Conservation (phyloP, 345 rosid species). For the Leavenworthia alabamica region DNA sequence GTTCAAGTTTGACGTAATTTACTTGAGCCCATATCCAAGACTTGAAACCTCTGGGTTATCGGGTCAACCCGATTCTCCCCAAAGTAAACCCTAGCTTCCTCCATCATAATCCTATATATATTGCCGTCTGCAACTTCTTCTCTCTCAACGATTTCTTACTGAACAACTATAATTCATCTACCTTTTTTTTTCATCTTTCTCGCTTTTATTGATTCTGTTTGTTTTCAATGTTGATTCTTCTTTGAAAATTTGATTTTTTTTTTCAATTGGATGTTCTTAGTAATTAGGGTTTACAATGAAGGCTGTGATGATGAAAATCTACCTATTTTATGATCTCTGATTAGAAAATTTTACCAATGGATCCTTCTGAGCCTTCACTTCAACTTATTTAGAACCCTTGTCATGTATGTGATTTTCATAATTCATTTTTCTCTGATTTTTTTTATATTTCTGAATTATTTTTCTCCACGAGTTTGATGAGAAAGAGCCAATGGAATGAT, state of each 20-base stretch:
- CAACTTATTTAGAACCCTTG: neutral
- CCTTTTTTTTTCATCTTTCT: neutral
- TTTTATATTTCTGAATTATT: neutral
- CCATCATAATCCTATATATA: conserved; percentile 19
- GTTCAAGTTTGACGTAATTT: neutral
- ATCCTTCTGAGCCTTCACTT: conserved; percentile 37
- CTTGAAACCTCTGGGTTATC: neutral
- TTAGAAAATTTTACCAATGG: conserved; percentile 35
- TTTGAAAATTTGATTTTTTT: neutral
- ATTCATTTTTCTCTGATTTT: neutral
- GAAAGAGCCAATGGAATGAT: conserved; percentile 23
- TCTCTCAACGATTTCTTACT: neutral
- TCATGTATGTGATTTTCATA: too few relatives aligned
- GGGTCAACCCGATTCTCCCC: neutral
- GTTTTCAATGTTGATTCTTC: neutral
- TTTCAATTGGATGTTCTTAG: neutral
- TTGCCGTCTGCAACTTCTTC: neutral
- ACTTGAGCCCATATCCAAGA: neutral
- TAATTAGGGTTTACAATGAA: neutral
- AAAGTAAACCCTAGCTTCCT: conserved; percentile 24
- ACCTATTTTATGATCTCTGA: conserved; percentile 35
- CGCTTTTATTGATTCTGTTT: neutral
- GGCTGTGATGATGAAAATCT: conserved; percentile 34
- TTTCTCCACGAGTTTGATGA: neutral
- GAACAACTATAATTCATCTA: neutral